phyloP scores from a whole-genome alignment of 164 flowering plant genomes.

The Chloranthus sessilifolius region DNA sequence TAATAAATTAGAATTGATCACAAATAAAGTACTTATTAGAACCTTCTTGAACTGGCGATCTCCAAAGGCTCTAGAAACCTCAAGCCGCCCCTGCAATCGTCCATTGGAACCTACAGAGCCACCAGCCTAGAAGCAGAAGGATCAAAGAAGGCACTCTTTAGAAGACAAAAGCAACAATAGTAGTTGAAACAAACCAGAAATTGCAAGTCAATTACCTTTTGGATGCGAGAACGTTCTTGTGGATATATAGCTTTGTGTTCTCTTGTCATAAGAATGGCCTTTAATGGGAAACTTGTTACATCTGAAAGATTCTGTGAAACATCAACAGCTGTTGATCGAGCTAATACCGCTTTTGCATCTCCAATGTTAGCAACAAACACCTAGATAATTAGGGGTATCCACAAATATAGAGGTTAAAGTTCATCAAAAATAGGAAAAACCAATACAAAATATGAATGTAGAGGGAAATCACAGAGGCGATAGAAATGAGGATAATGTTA shows the following conservation, averaged over 20 bases:
- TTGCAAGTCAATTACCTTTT: slow-evolving; percentile 38
- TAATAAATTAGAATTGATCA: neutral
- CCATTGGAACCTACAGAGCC: slow-evolving; percentile 80
- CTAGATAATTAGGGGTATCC: slow-evolving; percentile 27
- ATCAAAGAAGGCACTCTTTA: neutral
- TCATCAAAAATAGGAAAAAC: neutral
- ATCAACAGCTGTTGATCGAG: slow-evolving; percentile 46
- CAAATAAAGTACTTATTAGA: neutral
- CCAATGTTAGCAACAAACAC: slow-evolving; percentile 90
- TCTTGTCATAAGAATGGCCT: slow-evolving; percentile 87
- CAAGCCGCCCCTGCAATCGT: slow-evolving; percentile 88
- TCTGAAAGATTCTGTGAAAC: slow-evolving; percentile 26
- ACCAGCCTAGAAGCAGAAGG: slow-evolving; percentile 50
- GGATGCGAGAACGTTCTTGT: slow-evolving; percentile 81
- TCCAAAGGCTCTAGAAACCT: slow-evolving; percentile 93
- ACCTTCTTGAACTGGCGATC: slow-evolving; percentile 97
- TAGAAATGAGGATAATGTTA: too few species aligned
- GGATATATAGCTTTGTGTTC: slow-evolving; percentile 95
- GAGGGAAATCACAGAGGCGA: too few species aligned
- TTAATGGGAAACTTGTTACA: slow-evolving; percentile 30
- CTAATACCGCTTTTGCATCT: slow-evolving; percentile 90
- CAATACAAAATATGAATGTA: neutral
- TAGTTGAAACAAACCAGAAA: neutral
- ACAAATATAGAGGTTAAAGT: neutral
- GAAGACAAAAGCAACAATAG: neutral